These are phyloP conservation scores for Termitomyces sp. DNA, from an alignment of 768 basidiomycete species.

Conservation along the genomic window DNA sequence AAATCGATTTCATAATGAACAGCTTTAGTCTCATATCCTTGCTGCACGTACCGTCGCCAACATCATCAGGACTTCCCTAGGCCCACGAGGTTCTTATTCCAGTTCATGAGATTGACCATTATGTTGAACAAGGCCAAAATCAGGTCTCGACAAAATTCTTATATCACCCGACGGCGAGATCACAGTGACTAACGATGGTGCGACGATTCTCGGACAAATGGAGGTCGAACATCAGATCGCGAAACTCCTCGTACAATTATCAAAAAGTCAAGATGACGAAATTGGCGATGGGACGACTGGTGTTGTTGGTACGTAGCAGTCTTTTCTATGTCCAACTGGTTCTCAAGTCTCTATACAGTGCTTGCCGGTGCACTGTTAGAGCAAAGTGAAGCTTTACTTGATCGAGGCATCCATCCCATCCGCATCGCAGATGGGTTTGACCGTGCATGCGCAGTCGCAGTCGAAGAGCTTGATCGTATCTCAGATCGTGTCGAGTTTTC, in stretches of 20 bases:
- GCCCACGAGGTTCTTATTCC: slow-evolving; percentile 75
- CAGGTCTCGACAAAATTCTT: slow-evolving; percentile 92
- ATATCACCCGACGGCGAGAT: slow-evolving; percentile 98
- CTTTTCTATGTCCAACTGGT: neutral
- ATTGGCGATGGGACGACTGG: slow-evolving; percentile 99
- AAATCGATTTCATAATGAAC: slow-evolving; percentile 8
- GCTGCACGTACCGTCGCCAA: slow-evolving; percentile 92
- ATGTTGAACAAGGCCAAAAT: slow-evolving; percentile 3
- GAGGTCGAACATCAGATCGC: slow-evolving; percentile 99
- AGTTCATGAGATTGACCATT: slow-evolving; percentile 4
- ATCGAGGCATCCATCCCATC: slow-evolving; percentile 98
- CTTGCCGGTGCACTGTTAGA: slow-evolving; percentile 97
- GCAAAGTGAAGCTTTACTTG: slow-evolving; percentile 92
- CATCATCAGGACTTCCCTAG: slow-evolving; percentile 92
- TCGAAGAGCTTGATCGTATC: slow-evolving; percentile 85
- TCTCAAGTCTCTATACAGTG: slow-evolving; percentile 40
- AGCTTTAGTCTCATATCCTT: slow-evolving; percentile 80
- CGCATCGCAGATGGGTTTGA: slow-evolving; percentile 99
- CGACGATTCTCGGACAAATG: slow-evolving; percentile 98
- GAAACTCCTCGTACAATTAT: slow-evolving; percentile 93
- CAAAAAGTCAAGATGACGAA: slow-evolving; percentile 98
- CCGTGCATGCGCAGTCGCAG: slow-evolving; percentile 85
- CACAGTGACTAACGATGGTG: slow-evolving; percentile 98
- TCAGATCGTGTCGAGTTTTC: slow-evolving; percentile 89
- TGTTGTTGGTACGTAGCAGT: slow-evolving; percentile 78